These are phyloP conservation scores for Metschnikowia orientalis DNA, from an alignment of 805 yeast genomes.

Conservation along the genomic window DNA sequence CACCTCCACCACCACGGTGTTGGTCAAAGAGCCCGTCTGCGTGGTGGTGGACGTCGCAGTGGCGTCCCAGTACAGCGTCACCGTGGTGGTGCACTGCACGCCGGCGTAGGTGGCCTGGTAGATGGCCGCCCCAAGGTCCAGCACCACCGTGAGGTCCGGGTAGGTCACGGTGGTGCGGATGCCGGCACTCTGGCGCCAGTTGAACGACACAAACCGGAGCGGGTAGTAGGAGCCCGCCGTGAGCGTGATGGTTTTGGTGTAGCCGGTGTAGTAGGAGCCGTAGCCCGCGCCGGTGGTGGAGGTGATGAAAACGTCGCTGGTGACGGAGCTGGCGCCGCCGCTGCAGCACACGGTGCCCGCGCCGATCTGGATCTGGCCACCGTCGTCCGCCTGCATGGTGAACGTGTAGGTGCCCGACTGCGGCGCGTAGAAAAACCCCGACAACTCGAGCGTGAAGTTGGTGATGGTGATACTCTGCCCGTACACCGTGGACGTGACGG, in stretches of 20 bases:
- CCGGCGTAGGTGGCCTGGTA: conserved; percentile 9
- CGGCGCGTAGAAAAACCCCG: conserved; percentile 15
- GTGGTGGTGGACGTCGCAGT: conserved; percentile 8
- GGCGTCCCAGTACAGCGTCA: conserved; percentile 6
- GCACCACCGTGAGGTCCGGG: conserved; percentile 6
- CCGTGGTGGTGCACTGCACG: conserved; percentile 7
- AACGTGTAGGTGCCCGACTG: conserved; percentile 12
- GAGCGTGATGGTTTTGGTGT: conserved; percentile 10
- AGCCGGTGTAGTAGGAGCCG: conserved; percentile 8
- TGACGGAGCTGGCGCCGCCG: conserved; percentile 15
- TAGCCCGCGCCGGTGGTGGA: conserved; percentile 15
- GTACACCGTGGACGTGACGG: conserved; percentile 4
- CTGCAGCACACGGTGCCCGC: conserved; percentile 14
- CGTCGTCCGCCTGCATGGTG: conserved; percentile 15
- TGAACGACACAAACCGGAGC: conserved; percentile 15
- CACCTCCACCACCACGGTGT: conserved; percentile 17
- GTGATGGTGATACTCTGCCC: conserved; percentile 4
- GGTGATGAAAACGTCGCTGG: conserved; percentile 11
- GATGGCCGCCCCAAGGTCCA: conserved; percentile 10
- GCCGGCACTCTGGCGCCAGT: conserved; percentile 15
- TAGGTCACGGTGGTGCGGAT: conserved; percentile 5
- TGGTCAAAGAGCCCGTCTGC: conserved; percentile 12
- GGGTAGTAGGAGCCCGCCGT: conserved; percentile 13
- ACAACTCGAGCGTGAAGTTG: conserved; percentile 7
- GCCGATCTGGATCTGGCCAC: conserved; percentile 17